phyloP scores from a whole-genome alignment of 2,329 filamentous ascomycete species.

The Blastomyces gilchristii region DNA sequence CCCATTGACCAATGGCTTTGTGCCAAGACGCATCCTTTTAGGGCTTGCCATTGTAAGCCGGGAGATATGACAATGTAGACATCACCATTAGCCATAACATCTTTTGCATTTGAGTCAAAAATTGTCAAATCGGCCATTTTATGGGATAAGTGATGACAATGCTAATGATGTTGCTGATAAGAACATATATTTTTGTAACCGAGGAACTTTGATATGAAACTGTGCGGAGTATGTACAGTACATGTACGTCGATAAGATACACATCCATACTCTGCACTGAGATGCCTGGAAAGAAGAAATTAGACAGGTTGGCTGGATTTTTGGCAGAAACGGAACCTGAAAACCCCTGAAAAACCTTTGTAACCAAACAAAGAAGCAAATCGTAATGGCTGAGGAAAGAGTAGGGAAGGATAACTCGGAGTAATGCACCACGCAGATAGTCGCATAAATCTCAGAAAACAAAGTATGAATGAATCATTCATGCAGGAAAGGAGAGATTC shows the following conservation, averaged over 20 bases:
- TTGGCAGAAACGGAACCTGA: neutral
- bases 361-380: neutral
- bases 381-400: neutral
- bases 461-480: neutral
- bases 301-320: too few species aligned
- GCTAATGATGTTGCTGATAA: neutral
- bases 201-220: too few species aligned
- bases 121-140: neutral
- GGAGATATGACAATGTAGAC: neutral
- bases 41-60: too few species aligned
- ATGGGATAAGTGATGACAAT: neutral
- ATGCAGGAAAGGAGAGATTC: neutral
- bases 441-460: neutral
- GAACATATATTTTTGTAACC: neutral
- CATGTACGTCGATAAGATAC: too few species aligned
- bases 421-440: neutral
- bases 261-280: too few species aligned
- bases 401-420: neutral
- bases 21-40: neutral
- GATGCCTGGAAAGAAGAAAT: too few species aligned
- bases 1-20: too few species aligned
- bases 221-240: too few species aligned
- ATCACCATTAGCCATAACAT: neutral
- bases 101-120: neutral
- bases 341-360: neutral